These are phyloP conservation scores for Sporothrix sp. DNA, from an alignment of 2,329 filamentous ascomycete species.

Conservation along the genomic window DNA sequence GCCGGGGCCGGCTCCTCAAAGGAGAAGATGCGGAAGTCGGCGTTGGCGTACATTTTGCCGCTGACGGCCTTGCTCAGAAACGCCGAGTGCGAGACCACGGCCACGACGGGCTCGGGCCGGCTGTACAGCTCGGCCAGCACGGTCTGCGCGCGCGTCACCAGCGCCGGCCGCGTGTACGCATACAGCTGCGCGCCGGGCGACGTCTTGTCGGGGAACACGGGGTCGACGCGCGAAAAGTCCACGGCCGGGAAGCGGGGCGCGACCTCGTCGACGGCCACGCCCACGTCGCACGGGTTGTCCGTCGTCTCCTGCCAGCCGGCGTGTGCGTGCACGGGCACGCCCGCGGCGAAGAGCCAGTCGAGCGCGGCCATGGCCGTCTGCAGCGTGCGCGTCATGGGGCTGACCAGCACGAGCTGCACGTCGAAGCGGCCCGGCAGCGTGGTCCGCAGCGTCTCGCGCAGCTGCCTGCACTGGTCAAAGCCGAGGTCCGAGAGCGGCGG, in stretches of 20 bases:
- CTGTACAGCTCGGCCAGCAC: slow-evolving; percentile 40
- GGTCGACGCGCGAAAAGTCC: slow-evolving; percentile 48
- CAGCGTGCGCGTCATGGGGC: slow-evolving; percentile 55
- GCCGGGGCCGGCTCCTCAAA: slow-evolving; percentile 28
- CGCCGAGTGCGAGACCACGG: slow-evolving; percentile 56
- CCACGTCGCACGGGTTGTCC: slow-evolving; percentile 51
- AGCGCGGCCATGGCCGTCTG: slow-evolving; percentile 52
- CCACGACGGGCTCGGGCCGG: slow-evolving; percentile 50
- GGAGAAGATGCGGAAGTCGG: slow-evolving; percentile 55
- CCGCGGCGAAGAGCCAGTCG: slow-evolving; percentile 46
- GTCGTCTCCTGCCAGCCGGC: slow-evolving; percentile 54
- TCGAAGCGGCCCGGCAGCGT: slow-evolving; percentile 33
- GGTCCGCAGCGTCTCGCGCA: slow-evolving; percentile 34
- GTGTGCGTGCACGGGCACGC: slow-evolving; percentile 45
- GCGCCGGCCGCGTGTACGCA: slow-evolving; percentile 40
- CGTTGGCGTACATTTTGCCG: slow-evolving; percentile 48
- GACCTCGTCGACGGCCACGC: slow-evolving; percentile 37
- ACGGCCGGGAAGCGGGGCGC: slow-evolving; percentile 42
- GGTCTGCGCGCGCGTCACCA: slow-evolving; percentile 45
- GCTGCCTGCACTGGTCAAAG: slow-evolving; percentile 35
- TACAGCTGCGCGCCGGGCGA: slow-evolving; percentile 37
- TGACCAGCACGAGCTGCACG: slow-evolving; percentile 48
- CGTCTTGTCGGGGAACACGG: slow-evolving; percentile 54
- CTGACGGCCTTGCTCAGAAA: slow-evolving; percentile 51
- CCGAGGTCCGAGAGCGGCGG: slow-evolving; percentile 39